Evolutionary conservation across 2,329 filamentous ascomycete genomes (phyloP), one percentile per base, ranked within the genome.

Genomic region (Hysterium pulicare): DNA sequence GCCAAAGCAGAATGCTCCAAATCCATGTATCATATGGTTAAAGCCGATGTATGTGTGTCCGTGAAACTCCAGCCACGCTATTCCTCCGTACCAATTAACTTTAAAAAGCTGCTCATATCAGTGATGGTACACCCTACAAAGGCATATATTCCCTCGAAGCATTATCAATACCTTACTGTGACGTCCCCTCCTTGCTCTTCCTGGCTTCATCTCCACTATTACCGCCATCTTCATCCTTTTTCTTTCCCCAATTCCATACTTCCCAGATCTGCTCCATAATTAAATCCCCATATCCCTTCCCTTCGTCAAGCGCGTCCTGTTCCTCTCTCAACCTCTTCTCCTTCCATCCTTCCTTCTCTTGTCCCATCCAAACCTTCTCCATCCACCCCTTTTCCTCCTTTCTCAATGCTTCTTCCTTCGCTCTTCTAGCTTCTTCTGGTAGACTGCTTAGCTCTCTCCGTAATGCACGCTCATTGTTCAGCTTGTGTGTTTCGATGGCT

Each of bases 261-360:
- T 73, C 70, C 69, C 67, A 72, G 41, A 73, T 67, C 59, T 73
- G 70, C 34, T 70, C 69, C 48, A 67, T 57, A 33, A 73, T 73
- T 50, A 73, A 54, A 46, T 62, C 66, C 11, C 61, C 59, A 56
- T 70, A 72, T 2, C 59, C 62, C 53, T 66, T 71, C 6, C 64
- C 65, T 47, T 66, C 61, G 33, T 61, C 59, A 19, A 63, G 40
- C 17, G 60, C 61, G 50, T 69, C 69, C 57, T 62, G 64, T 47
- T 73, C 71, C 59, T 74, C 71, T 46, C 66, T 62, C 46, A 72
- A 47, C 41, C 71, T 51, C 49, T 65, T 56, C 45, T 67, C 63
- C 53, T 69, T 71, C 73, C 72, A 75, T 11, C 65, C 69, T 41
- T 70, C 69, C 38, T 59, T 58, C 51, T 70, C 64, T 35, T 61